Evolutionary conservation across 805 yeast species (phyloP).

Genomic region (Metahyphopichia silvanorum): DNA sequence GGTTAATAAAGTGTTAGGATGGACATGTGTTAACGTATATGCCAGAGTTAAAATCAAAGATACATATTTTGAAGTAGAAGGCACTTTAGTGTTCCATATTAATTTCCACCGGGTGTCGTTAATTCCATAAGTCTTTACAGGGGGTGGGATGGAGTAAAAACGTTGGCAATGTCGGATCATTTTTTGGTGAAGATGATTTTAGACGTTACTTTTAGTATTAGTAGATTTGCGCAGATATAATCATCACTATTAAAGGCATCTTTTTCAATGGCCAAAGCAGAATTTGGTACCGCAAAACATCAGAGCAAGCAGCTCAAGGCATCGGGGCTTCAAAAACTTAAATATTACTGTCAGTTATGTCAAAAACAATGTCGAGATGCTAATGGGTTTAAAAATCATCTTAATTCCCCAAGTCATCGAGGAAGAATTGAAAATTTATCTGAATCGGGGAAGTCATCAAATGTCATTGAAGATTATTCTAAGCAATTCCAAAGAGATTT

Average conservation of each 20-base stretch:
- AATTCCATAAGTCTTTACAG: slow-evolving; percentile 28
- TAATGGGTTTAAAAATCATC: slow-evolving; percentile 90
- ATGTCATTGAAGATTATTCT: slow-evolving; percentile 58
- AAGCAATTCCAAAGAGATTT: slow-evolving; percentile 61
- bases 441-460: slow-evolving; percentile 39
- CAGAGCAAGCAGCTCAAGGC: slow-evolving; percentile 75
- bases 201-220: slow-evolving; percentile 2
- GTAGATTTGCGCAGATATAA: slow-evolving; percentile 1
- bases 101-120: slow-evolving; percentile 18
- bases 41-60: slow-evolving; percentile 23
- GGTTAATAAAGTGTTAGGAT: slow-evolving; percentile 33
- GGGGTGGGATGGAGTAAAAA: too few species aligned
- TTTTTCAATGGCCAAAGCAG: slow-evolving; percentile 27
- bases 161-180: too few species aligned
- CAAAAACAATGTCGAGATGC: slow-evolving; percentile 93
- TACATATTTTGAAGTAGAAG: slow-evolving; percentile 25
- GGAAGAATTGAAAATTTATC: slow-evolving; percentile 43
- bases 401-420: slow-evolving; percentile 75
- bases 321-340: slow-evolving; percentile 79
- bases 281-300: slow-evolving; percentile 53
- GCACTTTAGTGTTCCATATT: slow-evolving; percentile 24
- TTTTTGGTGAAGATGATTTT: too few species aligned
- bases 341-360: slow-evolving; percentile 89
- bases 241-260: not conserved
- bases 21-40: slow-evolving; percentile 26